Percentiles rank a stretch among this genome's conserved stretches.
phyloP scores from a whole-genome alignment of 441 rosid genomes.

The Corymbia citriodora region DNA sequence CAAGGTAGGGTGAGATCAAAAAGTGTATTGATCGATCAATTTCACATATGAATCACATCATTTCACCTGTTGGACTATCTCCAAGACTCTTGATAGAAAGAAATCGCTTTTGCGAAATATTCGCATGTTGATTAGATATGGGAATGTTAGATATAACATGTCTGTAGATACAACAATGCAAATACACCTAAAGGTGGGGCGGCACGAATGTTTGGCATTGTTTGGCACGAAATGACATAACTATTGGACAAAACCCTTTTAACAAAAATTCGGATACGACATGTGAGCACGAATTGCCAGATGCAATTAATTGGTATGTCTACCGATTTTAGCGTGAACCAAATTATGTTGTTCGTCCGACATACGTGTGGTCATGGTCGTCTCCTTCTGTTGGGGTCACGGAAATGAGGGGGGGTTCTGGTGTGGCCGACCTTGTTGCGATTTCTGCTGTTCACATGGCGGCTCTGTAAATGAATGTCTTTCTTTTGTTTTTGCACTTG shows the following conservation, averaged over 20 bases:
- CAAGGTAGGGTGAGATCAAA: background rate
- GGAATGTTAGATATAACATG: background rate
- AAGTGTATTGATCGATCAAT: background rate
- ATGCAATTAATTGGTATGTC: background rate
- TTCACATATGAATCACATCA: background rate
- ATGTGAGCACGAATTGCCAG: background rate
- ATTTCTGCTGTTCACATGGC: background rate
- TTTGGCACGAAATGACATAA: background rate
- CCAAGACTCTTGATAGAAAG: background rate
- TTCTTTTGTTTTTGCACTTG: background rate
- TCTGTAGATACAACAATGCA: background rate
- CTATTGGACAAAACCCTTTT: background rate
- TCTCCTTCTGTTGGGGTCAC: background rate
- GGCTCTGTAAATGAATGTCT: background rate
- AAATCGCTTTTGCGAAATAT: background rate
- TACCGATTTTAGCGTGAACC: no score
- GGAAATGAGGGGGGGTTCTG: background rate
- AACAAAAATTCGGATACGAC: background rate
- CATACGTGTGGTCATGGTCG: background rate
- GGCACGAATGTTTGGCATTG: background rate
- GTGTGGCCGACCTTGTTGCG: background rate
- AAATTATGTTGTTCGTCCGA: background rate
- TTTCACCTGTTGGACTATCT: background rate
- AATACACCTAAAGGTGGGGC: background rate
- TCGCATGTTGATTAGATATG: background rate